Conservation (phyloP, 768 basidiomycete species). For the Termitomyces sp. region DNA sequence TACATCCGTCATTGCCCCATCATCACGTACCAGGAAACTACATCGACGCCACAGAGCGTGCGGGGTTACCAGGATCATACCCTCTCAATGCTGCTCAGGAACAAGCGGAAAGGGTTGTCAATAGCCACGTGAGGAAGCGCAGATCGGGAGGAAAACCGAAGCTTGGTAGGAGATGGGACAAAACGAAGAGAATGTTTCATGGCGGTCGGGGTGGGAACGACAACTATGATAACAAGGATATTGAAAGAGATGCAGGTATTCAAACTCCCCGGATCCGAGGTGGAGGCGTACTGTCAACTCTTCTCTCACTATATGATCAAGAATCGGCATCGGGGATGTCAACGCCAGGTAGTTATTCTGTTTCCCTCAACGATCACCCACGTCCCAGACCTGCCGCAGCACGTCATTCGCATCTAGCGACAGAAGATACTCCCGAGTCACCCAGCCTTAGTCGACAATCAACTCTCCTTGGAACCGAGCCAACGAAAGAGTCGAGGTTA, state of each 20-base stretch:
- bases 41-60: slow-evolving; percentile 61
- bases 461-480: background rate
- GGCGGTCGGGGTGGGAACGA: slow-evolving; percentile 6
- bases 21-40: slow-evolving; percentile 47
- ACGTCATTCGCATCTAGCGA: background rate
- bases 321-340: slow-evolving; percentile 20
- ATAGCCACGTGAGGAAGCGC: slow-evolving; percentile 8
- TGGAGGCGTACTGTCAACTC: slow-evolving; percentile 60
- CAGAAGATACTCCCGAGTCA: background rate
- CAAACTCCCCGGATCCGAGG: slow-evolving; percentile 20
- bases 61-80: slow-evolving; percentile 49
- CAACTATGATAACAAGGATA: slow-evolving; percentile 14
- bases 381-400: background rate
- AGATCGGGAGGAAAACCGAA: background rate
- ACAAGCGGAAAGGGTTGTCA: slow-evolving; percentile 12
- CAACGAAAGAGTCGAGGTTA: slow-evolving; percentile 1
- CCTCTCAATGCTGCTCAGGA: background rate
- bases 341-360: slow-evolving; percentile 13
- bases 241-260: slow-evolving; percentile 18
- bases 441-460: slow-evolving; percentile 3
- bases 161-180: slow-evolving; percentile 1
- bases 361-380: background rate
- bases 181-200: slow-evolving; percentile 14
- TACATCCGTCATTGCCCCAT: slow-evolving; percentile 15
- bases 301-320: slow-evolving; percentile 60